These are phyloP conservation scores for Chalciporus chontae DNA, from an alignment of 768 basidiomycete species.

Conservation along the genomic window DNA sequence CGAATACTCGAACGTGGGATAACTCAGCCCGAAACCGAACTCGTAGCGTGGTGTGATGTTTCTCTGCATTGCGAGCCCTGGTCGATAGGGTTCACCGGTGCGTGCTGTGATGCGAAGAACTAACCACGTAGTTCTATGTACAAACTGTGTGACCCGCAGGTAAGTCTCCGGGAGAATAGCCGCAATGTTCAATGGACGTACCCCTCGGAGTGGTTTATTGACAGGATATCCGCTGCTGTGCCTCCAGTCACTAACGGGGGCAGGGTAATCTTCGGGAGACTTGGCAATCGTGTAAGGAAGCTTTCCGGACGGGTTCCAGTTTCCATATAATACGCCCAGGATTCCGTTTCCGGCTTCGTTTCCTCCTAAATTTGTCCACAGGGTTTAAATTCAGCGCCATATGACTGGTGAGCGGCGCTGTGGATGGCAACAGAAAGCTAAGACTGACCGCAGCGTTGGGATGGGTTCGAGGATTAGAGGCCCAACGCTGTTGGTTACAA, in stretches of 20 bases:
- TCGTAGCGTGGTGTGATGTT: constrained; percentile 79
- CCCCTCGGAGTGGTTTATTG: constrained; percentile 63
- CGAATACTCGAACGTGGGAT: constrained; percentile 76
- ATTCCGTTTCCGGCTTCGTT: constrained; percentile 79
- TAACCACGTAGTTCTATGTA: constrained; percentile 71
- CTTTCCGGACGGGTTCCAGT: constrained; percentile 70
- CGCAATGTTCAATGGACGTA: constrained; percentile 1
- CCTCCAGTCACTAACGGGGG: constrained; percentile 29
- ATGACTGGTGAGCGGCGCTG: background rate
- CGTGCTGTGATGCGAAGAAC: constrained; percentile 20
- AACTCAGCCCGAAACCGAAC: constrained; percentile 88
- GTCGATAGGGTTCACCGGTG: background rate
- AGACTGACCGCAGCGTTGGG: constrained; percentile 66
- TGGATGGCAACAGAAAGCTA: constrained; percentile 22
- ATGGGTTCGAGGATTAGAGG: constrained; percentile 63
- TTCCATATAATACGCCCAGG: constrained; percentile 74
- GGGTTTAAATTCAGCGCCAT: constrained; percentile 19
- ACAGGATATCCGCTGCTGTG: constrained; percentile 28
- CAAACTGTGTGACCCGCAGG: constrained; percentile 33
- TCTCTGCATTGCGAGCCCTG: constrained; percentile 36
- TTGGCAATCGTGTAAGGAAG: constrained; percentile 74
- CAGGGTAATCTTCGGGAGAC: constrained; percentile 45
- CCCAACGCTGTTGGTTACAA: constrained; percentile 77
- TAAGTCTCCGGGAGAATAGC: background rate
- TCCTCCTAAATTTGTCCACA: constrained; percentile 57